Conservation (phyloP, 2,329 filamentous ascomycete species). For the Apiospora kogelbergensis region DNA sequence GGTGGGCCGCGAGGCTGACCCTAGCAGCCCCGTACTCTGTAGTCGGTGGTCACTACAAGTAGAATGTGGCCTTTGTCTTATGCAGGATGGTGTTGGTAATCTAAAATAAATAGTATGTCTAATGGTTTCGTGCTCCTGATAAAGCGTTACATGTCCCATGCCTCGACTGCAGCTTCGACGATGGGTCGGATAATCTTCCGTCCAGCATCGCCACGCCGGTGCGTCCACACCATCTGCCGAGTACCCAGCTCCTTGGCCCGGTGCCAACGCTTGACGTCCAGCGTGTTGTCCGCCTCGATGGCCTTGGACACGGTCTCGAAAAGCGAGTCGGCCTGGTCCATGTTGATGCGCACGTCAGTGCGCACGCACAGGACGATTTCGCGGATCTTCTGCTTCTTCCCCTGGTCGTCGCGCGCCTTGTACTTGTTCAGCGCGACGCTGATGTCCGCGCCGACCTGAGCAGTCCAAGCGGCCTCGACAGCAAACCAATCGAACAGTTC, state of each 20-base stretch:
- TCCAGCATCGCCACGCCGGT: conserved; percentile 34
- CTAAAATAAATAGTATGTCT: too few relatives aligned
- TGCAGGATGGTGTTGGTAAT: too few relatives aligned
- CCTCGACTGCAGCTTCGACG: conserved; percentile 42
- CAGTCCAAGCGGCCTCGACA: conserved; percentile 47
- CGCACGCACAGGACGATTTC: conserved; percentile 45
- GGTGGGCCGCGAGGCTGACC: too few relatives aligned
- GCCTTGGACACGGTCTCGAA: conserved; percentile 39
- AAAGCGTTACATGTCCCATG: conserved; percentile 32
- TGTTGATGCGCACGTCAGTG: conserved; percentile 43
- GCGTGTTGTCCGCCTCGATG: conserved; percentile 37
- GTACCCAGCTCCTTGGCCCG: conserved; percentile 38
- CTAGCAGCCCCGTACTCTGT: too few relatives aligned
- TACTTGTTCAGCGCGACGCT: conserved; percentile 45
- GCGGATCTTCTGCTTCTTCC: conserved; percentile 43
- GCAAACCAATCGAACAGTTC: conserved; percentile 50
- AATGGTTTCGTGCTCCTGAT: neutral
- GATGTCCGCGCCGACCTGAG: conserved; percentile 43
- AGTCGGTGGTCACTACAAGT: too few relatives aligned
- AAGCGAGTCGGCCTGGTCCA: conserved; percentile 41
- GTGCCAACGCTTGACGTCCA: conserved; percentile 44
- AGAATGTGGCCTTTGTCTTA: too few relatives aligned
- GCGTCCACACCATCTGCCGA: conserved; percentile 47
- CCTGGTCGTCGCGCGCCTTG: conserved; percentile 37
- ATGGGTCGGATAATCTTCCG: conserved; percentile 45